Evolutionary conservation across 176 grass and related monocot genomes (phyloP).

Genomic region (Oropetium thomaeum): DNA sequence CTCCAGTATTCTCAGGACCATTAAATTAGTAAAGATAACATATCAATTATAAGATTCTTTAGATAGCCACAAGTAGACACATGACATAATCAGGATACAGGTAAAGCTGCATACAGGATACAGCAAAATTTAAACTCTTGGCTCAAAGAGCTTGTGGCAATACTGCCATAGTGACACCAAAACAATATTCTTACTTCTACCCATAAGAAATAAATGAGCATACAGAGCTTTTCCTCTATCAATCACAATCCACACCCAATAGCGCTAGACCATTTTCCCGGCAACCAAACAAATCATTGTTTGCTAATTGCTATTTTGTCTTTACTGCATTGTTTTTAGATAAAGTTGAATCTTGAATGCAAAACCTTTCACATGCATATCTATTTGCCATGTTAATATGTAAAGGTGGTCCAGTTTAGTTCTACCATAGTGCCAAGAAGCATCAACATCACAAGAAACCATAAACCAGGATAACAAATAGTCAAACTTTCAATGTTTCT

Average conservation of each 20-base stretch:
- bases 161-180: neutral
- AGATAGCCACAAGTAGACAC: neutral
- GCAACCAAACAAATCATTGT: neutral
- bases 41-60: neutral
- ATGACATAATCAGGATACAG: neutral
- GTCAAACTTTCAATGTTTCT: neutral
- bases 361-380: neutral
- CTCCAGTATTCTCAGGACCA: neutral
- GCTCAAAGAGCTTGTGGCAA: neutral
- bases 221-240: neutral
- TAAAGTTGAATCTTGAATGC: slow-evolving; percentile 13
- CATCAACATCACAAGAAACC: slow-evolving; percentile 4
- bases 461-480: neutral
- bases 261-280: neutral
- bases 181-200: neutral
- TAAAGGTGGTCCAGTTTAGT: neutral
- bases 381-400: neutral
- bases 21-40: neutral
- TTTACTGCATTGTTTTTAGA: neutral
- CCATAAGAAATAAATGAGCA: neutral
- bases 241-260: neutral
- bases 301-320: no score
- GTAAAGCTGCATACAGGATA: neutral
- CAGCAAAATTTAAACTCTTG: neutral
- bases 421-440: neutral